Base-by-base conservation (phyloP, 352 stramenopile species). In the Phytophthora pinifolia region DNA sequence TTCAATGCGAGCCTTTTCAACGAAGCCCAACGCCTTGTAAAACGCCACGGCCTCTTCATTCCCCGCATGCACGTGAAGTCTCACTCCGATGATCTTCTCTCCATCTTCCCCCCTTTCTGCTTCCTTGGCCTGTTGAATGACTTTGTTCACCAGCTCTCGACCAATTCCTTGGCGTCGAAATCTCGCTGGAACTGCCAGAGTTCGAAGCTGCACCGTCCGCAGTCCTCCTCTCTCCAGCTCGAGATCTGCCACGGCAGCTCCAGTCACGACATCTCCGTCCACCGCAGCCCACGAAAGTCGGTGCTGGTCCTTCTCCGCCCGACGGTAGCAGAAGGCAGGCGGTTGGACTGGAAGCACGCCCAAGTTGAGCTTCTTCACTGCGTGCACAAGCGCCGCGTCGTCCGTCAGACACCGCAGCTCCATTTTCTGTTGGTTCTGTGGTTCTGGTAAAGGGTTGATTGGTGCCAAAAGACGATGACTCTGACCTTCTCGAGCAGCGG, bases 11-110 rank as follows among this genome's bases (percentile, higher is more conserved):
- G 61, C 54, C 34, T 68, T 55, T 46, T 84, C 63, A 15, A 56
- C 22, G 38, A 90, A 90, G 10, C 77, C 80, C 32, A 83, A 27
- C 8, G 48, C 38, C 30, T 59, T 47, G 52, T 90, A 90, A 58
- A 90, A 88, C 42, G 67, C 73, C 27, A 83, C 17, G n/a, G 65
- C 79, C 46, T 84, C 79, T 0, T 72, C 60, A 57, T 90, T 90
- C 15, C 60, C 65, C 17, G 64, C 65, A 48, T 90, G 80, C 15
- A 90, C 80, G 50, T 90, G 73, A 35, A 90, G 71, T 35, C 65
- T 64, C 35, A 86, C 52, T 15, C 56, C 65, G 13, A 37, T 9
- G 18, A 68, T 54, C 33, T 49, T 31, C 18, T 49, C 50, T 45
- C 14, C 46, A 4, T 43, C 51, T 39, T 47, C 12, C 22, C 22